phyloP scores from a whole-genome alignment of 106 monocot species.

The Posidonia australis region DNA sequence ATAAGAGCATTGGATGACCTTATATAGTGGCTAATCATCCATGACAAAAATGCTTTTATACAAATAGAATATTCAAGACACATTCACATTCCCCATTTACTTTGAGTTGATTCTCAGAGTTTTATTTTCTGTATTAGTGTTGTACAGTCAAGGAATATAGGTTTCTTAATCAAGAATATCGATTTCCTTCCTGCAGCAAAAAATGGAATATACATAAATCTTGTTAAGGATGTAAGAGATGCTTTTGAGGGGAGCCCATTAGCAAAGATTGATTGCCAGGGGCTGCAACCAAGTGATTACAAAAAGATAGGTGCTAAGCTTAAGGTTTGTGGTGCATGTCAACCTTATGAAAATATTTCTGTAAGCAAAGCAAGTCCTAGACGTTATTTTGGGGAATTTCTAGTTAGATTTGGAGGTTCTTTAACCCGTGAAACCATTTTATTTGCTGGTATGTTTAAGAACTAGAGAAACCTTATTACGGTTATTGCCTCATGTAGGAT shows the following conservation, averaged over 20 bases:
- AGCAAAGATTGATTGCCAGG: conserved; percentile 84
- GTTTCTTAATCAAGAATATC: neutral
- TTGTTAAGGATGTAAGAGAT: conserved; percentile 93
- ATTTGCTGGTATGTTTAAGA: neutral
- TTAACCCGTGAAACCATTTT: neutral
- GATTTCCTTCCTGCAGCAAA: conserved; percentile 48
- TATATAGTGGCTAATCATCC: too few species aligned
- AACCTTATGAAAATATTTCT: neutral
- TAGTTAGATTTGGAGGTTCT: neutral
- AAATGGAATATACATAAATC: conserved; percentile 87
- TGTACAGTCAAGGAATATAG: neutral
- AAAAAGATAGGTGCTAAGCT: conserved; percentile 93
- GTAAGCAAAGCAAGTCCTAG: neutral
- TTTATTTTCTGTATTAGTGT: too few species aligned
- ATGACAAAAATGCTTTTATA: too few species aligned
- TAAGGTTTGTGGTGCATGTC: conserved; percentile 38
- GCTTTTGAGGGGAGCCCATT: conserved; percentile 80
- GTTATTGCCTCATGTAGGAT: conserved; percentile 35
- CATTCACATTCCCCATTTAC: too few species aligned
- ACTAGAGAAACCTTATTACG: neutral
- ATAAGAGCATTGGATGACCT: too few species aligned
- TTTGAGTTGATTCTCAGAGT: too few species aligned
- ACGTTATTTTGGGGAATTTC: neutral
- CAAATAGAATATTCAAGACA: too few species aligned
- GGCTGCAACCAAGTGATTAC: conserved; percentile 83